Evolutionary conservation across 257 asterid genomes (phyloP).

Genomic region (Coffea eugenioides): DNA sequence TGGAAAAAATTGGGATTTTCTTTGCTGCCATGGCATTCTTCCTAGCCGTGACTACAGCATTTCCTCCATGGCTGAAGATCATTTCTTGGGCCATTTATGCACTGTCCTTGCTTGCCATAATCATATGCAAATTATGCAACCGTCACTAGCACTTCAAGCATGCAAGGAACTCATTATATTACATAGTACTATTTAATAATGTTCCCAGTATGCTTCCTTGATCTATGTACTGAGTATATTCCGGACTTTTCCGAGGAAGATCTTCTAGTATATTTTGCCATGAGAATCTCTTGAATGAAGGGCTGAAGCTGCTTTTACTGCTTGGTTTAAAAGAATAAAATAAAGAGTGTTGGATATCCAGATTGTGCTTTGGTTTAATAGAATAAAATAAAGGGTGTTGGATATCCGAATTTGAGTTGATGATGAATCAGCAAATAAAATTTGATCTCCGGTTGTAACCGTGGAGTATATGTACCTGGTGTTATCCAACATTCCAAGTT

Average conservation of each 20-base stretch:
- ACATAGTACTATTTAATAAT: too few relatives aligned
- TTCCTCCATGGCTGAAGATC: conserved; percentile 1
- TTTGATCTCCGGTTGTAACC: not conserved
- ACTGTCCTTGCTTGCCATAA: conserved; percentile 12
- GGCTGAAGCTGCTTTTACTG: not conserved
- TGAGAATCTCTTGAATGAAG: not conserved
- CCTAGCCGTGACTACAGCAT: not conserved
- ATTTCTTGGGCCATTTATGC: conserved; percentile 7
- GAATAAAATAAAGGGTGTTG: not conserved
- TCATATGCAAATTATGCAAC: not conserved
- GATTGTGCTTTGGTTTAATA: not conserved
- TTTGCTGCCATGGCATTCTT: conserved; percentile 11
- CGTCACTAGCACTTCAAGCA: not conserved
- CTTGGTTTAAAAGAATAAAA: not conserved
- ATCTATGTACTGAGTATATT: not conserved
- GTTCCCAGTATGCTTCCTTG: not conserved
- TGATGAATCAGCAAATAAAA: not conserved
- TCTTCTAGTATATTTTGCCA: not conserved
- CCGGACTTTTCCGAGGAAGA: not conserved
- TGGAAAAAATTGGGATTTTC: conserved; percentile 10
- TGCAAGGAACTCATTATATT: too few relatives aligned
- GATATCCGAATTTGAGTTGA: not conserved
- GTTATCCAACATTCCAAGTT: not conserved
- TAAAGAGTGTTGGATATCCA: not conserved
- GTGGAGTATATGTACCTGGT: not conserved